Conservation (phyloP, 2,329 filamentous ascomycete genomes). For the Fusarium nygamai region DNA sequence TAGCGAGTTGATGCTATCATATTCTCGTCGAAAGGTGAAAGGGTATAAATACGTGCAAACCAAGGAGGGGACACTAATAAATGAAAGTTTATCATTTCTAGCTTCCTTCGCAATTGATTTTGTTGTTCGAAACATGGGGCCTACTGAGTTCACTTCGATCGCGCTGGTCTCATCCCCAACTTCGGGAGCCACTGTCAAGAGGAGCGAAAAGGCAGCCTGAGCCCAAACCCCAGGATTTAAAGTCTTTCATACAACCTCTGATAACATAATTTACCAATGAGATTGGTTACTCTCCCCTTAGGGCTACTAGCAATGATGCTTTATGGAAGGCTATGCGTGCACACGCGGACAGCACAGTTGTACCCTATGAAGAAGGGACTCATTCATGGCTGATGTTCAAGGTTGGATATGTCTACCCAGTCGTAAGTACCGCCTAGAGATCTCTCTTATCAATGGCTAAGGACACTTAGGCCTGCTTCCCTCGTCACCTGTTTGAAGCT, state of each 20-base stretch:
- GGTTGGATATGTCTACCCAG: no score
- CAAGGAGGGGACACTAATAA: no score
- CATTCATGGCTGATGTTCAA: background rate
- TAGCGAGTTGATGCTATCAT: background rate
- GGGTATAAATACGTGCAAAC: no score
- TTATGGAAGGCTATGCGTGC: slow-evolving; percentile 2
- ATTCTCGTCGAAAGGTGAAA: background rate
- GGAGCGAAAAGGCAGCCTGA: rapidly evolving
- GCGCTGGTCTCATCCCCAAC: no score
- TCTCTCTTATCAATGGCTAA: no score
- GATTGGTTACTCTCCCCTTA: background rate
- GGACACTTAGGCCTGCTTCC: no score
- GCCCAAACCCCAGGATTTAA: background rate
- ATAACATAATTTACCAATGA: background rate
- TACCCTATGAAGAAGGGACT: background rate
- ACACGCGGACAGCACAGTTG: background rate
- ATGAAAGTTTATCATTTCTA: no score
- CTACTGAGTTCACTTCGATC: background rate
- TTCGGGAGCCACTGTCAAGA: rapidly evolving
- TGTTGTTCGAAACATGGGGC: background rate
- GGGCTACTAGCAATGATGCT: background rate
- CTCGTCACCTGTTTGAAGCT: no score
- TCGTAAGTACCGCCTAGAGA: no score
- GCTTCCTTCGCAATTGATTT: background rate
- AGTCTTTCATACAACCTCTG: background rate